These are phyloP conservation scores for Elymus sibiricus DNA, from an alignment of 176 grass and related monocot species.

Conservation along the genomic window DNA sequence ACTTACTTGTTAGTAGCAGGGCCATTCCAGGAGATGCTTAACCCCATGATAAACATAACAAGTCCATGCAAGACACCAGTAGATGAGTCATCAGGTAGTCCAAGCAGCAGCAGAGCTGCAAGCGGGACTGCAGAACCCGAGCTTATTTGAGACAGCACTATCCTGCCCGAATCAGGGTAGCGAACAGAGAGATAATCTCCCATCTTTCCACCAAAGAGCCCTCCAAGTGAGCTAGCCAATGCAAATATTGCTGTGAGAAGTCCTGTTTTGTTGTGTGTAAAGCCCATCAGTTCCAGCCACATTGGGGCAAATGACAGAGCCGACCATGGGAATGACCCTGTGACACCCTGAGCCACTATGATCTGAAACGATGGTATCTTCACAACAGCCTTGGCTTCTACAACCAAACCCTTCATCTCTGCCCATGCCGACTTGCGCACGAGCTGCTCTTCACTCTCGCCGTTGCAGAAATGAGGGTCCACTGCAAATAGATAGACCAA, in stretches of 20 bases:
- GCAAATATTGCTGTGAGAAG: constrained; percentile 43
- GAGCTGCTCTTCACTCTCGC: not conserved
- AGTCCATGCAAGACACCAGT: constrained; percentile 50
- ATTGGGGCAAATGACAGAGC: constrained; percentile 68
- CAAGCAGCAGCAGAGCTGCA: constrained; percentile 61
- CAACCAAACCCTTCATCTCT: constrained; percentile 48
- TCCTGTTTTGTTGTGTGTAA: constrained; percentile 53
- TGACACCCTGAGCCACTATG: constrained; percentile 87
- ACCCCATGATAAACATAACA: constrained; percentile 84
- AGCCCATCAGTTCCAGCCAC: constrained; percentile 86
- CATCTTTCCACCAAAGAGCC: constrained; percentile 73
- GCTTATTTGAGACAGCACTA: constrained; percentile 79
- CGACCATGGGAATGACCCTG: constrained; percentile 89
- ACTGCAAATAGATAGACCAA: constrained; percentile 59
- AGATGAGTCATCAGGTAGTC: constrained; percentile 52
- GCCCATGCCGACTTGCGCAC: constrained; percentile 36
- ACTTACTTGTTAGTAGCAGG: constrained; percentile 95
- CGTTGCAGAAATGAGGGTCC: constrained; percentile 56
- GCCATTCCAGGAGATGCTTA: constrained; percentile 85
- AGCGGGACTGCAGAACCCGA: constrained; percentile 78
- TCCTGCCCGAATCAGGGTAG: constrained; percentile 62
- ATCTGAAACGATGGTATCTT: constrained; percentile 85
- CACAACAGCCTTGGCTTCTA: constrained; percentile 66
- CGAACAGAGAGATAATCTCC: constrained; percentile 56
- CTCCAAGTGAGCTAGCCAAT: constrained; percentile 61